Conservation (phyloP, 2,329 filamentous ascomycete genomes). For the Apiospora aurea region DNA sequence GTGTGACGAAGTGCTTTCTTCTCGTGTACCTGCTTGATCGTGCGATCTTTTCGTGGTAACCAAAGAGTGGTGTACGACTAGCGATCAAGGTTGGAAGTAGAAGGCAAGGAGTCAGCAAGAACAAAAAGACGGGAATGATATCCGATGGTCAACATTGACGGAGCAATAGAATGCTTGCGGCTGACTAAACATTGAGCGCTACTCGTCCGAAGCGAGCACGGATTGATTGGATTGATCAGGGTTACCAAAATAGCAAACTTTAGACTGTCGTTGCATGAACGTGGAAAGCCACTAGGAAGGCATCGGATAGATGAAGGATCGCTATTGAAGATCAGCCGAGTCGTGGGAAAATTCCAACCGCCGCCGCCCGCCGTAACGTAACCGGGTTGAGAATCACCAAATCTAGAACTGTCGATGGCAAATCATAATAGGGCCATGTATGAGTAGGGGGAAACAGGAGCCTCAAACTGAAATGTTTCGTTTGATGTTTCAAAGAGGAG, state of each 20-base stretch:
- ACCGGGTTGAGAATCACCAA: neutral
- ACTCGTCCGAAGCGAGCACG: neutral
- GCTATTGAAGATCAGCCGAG: neutral
- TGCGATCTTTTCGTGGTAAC: neutral
- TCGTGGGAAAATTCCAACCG: neutral
- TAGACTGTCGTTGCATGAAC: neutral
- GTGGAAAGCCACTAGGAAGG: neutral
- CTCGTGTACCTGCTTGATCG: neutral
- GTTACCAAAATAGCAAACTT: neutral
- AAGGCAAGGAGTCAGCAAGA: neutral
- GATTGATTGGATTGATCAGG: too few species aligned
- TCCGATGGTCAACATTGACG: neutral
- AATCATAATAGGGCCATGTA: neutral
- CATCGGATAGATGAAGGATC: constrained; percentile 1
- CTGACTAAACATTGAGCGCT: neutral
- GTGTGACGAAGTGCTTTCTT: neutral
- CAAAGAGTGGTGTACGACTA: neutral
- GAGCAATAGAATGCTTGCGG: neutral
- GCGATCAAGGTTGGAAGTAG: neutral
- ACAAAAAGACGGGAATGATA: neutral
- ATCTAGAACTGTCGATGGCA: neutral
- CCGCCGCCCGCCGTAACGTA: neutral
- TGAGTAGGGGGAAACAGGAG: neutral
- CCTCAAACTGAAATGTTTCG: constrained; percentile 27
- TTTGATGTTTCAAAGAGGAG: constrained; percentile 30